These are phyloP conservation scores for Pythium diclinum DNA, from an alignment of 352 stramenopile species.

Conservation along the genomic window DNA sequence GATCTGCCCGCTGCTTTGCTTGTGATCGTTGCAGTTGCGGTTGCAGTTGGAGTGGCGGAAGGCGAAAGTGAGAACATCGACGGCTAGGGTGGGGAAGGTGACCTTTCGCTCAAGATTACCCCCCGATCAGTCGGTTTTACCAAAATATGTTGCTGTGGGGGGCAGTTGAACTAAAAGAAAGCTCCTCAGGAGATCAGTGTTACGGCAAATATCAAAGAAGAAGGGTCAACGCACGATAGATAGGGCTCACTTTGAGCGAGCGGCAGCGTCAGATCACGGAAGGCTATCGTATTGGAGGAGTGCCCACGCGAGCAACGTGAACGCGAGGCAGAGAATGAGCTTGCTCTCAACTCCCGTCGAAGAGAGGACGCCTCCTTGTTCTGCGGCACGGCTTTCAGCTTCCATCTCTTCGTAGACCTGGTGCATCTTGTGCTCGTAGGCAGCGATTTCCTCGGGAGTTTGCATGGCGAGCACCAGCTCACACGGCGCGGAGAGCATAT, in stretches of 20 bases:
- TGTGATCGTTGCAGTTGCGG: neutral
- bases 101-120: neutral
- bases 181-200: neutral
- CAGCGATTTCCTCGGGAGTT: neutral
- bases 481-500: neutral
- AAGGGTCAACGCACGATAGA: neutral
- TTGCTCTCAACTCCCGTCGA: neutral
- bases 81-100: neutral
- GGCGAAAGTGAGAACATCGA: neutral
- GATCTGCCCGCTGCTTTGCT: neutral
- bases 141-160: neutral
- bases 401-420: neutral
- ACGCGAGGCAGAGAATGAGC: constrained; percentile 10
- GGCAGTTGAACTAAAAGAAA: neutral
- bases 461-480: neutral
- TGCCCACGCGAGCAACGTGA: constrained; percentile 12
- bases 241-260: neutral
- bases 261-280: neutral
- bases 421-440: constrained; percentile 3
- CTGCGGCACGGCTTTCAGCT: neutral
- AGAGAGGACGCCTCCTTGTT: neutral
- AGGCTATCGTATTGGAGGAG: constrained; percentile 16
- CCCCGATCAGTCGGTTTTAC: neutral
- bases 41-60: neutral
- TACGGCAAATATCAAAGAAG: neutral